Base-by-base conservation (phyloP, 106 monocot genomes). In the Dioscorea zingiberensis region DNA sequence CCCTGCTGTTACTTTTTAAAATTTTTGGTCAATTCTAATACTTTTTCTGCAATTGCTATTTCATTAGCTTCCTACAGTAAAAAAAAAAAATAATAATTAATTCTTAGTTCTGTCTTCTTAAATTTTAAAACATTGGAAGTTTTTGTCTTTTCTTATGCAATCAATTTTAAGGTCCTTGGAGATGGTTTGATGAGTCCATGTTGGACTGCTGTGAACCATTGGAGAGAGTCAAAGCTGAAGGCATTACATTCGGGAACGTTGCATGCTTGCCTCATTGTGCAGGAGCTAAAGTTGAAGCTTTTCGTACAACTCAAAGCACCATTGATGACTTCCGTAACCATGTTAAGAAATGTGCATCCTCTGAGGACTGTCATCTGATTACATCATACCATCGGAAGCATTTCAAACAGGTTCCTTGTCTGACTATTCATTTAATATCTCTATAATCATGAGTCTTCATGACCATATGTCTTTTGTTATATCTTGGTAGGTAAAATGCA, bases 141-240 rank as follows among this genome's bases (percentile, higher is more conserved):
- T 2, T 13, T 51, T 51, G 51, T 51, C 19, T 18, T 51, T 13
- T 51, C 51, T 51, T 19, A 16, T 51, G 1, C 51, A 8, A 51
- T 19, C 15, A 51, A 18, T 51, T 51, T 51, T 51, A 48, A 85
- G 89, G 84, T 25, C 83, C 84, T 54, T 91, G 91, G 87, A 79
- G 94, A 73, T 94, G 94, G 94, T 94, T 84, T 78, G 94, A 94
- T 68, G 95, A 95, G 69, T 78, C 95, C 44, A 95, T 95, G 95
- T 74, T 95, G 53, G 95, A 95, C 47, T 91, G 95, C 38, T 95
- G 95, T 63, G 88, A 95, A 73, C 91, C 95, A 69, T 67, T 95
- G 71, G 91, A 95, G 21, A 95, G 85, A 75, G 81, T 95, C 56
- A 91, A 89, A 82, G 73, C 72, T 27, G 68, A 88, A 73, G 97